Conservation (phyloP, 352 stramenopile species). For the Pythium chondricola region DNA sequence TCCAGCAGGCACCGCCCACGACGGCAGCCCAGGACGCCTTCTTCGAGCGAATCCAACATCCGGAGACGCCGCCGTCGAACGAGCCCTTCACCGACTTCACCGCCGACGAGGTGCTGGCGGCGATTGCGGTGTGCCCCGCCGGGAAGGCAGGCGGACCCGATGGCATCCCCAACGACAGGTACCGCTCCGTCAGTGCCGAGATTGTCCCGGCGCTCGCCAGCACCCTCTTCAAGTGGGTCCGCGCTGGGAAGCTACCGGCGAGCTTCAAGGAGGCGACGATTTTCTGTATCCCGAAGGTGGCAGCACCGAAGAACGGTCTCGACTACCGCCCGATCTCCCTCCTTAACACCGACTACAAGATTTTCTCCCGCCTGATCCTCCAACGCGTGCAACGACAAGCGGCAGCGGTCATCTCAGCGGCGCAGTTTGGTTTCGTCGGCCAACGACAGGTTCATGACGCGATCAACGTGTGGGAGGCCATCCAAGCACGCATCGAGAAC, state of each 20-base stretch:
- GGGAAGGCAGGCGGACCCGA: no score
- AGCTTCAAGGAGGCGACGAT: no score
- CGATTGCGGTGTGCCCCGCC: no score
- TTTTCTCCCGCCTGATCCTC: neutral
- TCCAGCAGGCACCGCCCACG: neutral
- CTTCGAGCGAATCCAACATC: neutral
- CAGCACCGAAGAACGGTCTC: neutral
- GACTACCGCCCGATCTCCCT: conserved; percentile 1
- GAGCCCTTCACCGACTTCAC: neutral
- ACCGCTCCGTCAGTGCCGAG: no score
- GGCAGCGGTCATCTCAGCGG: neutral
- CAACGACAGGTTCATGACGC: neutral
- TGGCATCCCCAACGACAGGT: no score
- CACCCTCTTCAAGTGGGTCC: no score
- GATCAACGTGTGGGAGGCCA: no score
- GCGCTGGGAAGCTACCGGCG: no score
- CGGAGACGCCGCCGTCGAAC: neutral
- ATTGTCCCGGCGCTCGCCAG: no score
- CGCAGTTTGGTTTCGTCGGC: neutral
- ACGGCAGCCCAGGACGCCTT: neutral
- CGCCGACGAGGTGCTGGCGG: neutral
- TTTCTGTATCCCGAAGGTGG: conserved; percentile 5
- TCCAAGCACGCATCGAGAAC: no score
- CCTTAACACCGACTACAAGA: conserved; percentile 6
- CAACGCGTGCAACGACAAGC: neutral